Conservation (phyloP, 139 green algal species). For the Eudorina sp. region DNA sequence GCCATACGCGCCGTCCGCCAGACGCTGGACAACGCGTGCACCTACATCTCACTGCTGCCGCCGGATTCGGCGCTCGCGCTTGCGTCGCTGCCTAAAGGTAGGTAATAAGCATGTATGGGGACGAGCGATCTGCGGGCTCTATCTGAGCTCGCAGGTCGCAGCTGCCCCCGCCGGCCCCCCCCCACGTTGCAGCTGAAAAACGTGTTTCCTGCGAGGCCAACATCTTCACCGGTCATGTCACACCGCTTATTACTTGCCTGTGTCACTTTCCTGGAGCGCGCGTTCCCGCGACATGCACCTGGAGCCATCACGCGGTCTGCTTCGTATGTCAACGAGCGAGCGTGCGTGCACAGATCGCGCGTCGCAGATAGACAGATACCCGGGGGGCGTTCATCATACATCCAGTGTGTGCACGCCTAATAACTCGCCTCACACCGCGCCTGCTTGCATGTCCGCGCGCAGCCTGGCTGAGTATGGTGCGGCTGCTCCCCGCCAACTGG, state of each 20-base stretch:
- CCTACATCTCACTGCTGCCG: constrained; percentile 9
- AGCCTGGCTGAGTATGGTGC: constrained; percentile 30
- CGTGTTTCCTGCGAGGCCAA: too few relatives aligned
- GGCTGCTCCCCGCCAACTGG: constrained; percentile 19
- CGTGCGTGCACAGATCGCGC: too few relatives aligned
- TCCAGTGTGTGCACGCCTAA: background rate
- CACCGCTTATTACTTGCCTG: too few relatives aligned
- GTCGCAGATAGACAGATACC: background rate
- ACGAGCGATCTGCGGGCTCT: background rate
- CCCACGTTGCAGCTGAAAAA: too few relatives aligned
- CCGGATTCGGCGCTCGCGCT: constrained; percentile 30
- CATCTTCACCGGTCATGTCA: too few relatives aligned
- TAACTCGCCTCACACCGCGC: background rate
- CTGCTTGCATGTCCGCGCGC: background rate
- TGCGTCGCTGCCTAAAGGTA: constrained; percentile 42
- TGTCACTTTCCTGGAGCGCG: too few relatives aligned
- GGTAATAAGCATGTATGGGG: background rate
- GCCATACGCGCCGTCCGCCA: background rate
- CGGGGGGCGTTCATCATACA: background rate
- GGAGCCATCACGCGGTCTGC: too few relatives aligned
- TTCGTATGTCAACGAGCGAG: too few relatives aligned
- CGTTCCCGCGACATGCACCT: too few relatives aligned
- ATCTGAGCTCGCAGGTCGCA: background rate
- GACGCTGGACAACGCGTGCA: constrained; percentile 11
- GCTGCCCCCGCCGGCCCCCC: too few relatives aligned